Evolutionary conservation across 257 asterid species (phyloP).

Genomic region (Orobanche coerulescens): DNA sequence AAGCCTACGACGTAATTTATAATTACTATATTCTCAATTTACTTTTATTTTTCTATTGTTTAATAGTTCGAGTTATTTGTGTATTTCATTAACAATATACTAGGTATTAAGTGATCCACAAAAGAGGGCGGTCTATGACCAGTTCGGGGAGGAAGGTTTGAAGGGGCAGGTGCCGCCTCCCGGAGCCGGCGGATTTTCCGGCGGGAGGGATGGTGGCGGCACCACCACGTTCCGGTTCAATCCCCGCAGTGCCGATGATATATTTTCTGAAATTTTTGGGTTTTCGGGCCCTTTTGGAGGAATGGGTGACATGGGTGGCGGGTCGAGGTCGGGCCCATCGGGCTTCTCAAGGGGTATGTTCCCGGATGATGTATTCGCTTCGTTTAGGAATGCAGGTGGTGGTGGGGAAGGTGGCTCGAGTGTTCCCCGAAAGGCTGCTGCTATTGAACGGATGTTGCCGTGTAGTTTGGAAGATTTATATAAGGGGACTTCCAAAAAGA

Average conservation of each 20-base stretch:
- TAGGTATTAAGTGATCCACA: constrained; percentile 61
- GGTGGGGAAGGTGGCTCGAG: constrained; percentile 37
- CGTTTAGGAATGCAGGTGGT: constrained; percentile 32
- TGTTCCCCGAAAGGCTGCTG: constrained; percentile 30
- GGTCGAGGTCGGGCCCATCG: constrained; percentile 28
- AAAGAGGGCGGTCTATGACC: constrained; percentile 50
- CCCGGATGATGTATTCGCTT: constrained; percentile 37
- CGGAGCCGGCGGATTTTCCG: constrained; percentile 36
- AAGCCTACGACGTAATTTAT: constrained; percentile 51
- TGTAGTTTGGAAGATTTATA: constrained; percentile 56
- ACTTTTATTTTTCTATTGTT: neutral
- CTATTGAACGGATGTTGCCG: constrained; percentile 34
- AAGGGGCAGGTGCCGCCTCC: constrained; percentile 62
- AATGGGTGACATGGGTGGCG: constrained; percentile 39
- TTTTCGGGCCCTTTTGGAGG: constrained; percentile 43
- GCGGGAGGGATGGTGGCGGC: constrained; percentile 36
- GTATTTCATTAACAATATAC: constrained; percentile 1
- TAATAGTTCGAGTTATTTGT: constrained; percentile 8
- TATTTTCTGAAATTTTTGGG: constrained; percentile 42
- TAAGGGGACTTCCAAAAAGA: constrained; percentile 51
- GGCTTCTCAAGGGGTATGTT: constrained; percentile 35
- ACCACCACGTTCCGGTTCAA: constrained; percentile 34
- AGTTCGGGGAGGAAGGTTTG: constrained; percentile 60
- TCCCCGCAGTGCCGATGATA: constrained; percentile 48
- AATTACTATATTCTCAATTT: neutral